Evolutionary conservation across 2,329 filamentous ascomycete genomes (phyloP).

Genomic region (Fusarium burgessii): DNA sequence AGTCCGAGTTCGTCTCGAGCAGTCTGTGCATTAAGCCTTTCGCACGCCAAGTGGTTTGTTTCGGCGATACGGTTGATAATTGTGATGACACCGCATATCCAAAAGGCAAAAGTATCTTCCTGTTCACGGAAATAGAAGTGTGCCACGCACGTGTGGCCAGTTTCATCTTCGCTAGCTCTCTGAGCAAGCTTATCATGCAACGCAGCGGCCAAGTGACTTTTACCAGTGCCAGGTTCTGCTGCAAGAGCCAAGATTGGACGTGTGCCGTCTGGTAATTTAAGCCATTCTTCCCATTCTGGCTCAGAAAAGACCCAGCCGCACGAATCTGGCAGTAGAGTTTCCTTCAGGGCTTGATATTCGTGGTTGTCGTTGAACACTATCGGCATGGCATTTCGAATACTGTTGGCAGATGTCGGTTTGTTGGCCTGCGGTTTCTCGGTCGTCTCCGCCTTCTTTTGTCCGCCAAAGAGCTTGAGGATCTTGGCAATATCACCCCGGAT

Average conservation of each 20-base stretch:
- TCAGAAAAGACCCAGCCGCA: constrained; percentile 49
- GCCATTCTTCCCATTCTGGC: constrained; percentile 47
- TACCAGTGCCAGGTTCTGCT: constrained; percentile 49
- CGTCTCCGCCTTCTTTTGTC: constrained; percentile 35
- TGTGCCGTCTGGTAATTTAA: background rate
- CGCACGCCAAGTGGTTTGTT: constrained; percentile 46
- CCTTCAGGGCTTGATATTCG: constrained; percentile 46
- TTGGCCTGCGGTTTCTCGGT: constrained; percentile 30
- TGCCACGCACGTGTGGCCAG: constrained; percentile 38
- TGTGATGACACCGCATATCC: constrained; percentile 45
- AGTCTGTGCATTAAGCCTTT: constrained; percentile 47
- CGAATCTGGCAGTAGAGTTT: constrained; percentile 48
- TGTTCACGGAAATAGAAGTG: constrained; percentile 56
- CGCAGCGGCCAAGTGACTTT: constrained; percentile 48
- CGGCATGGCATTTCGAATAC: constrained; percentile 42
- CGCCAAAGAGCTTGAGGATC: constrained; percentile 42
- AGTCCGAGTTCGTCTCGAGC: constrained; percentile 39
- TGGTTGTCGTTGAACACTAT: constrained; percentile 40
- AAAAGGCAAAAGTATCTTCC: constrained; percentile 34
- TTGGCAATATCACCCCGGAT: constrained; percentile 47
- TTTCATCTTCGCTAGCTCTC: constrained; percentile 23
- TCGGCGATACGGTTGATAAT: constrained; percentile 50
- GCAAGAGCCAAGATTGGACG: constrained; percentile 46
- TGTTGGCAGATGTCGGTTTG: constrained; percentile 40
- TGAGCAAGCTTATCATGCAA: constrained; percentile 39